A percentile compares a stretch with the other conserved stretches of the same genome.
phyloP scores from a whole-genome alignment of 2,329 filamentous ascomycete genomes.

The Pseudonectria buxi region DNA sequence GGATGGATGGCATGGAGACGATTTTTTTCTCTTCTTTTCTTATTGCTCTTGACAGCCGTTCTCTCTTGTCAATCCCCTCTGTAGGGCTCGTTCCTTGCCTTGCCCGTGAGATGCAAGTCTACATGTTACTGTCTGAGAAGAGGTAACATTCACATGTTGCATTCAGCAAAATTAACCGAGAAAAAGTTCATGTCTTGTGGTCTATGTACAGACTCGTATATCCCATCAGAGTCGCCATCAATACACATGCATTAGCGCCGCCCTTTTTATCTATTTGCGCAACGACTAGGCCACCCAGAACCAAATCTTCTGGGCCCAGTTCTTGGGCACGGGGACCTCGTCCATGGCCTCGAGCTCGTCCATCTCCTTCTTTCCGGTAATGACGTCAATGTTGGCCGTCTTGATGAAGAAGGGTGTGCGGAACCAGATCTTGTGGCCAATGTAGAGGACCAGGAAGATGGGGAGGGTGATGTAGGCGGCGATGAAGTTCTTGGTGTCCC shows the following conservation, averaged over 20 bases:
- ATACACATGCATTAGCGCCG: neutral
- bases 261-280: neutral
- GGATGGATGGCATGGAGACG: too few species aligned
- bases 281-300: constrained; percentile 4
- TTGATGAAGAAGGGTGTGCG: constrained; percentile 3
- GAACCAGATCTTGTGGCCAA: constrained; percentile 3
- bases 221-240: neutral
- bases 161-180: too few species aligned
- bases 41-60: too few species aligned
- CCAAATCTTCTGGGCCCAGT: constrained; percentile 4
- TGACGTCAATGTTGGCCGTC: constrained; percentile 2
- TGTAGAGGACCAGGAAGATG: neutral
- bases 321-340: constrained; percentile 3
- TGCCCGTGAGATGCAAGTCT: too few species aligned
- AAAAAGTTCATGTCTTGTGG: too few species aligned
- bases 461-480: neutral
- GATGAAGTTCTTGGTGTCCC: neutral
- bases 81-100: too few species aligned
- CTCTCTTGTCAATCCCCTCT: too few species aligned
- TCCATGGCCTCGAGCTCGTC: constrained; percentile 5
- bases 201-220: neutral
- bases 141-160: too few species aligned
- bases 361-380: constrained; percentile 8
- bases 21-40: too few species aligned
- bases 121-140: too few species aligned